phyloP scores from a whole-genome alignment of 148 eudicot genomes.

The Beta vulgaris region DNA sequence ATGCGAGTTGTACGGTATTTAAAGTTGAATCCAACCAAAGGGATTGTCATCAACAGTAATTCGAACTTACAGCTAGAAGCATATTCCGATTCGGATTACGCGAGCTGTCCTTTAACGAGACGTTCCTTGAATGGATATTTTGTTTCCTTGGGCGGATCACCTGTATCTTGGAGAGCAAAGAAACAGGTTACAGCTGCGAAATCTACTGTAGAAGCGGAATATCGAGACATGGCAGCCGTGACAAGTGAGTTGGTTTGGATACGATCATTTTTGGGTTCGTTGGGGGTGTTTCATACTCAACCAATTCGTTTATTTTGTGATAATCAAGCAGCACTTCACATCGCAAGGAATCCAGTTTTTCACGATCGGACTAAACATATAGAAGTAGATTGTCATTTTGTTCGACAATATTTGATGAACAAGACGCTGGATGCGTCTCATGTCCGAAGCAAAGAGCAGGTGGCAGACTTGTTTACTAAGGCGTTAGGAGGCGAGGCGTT shows the following conservation, averaged over 20 bases:
- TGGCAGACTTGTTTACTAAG: constrained; percentile 17
- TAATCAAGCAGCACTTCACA: too few relatives aligned
- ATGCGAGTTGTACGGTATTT: too few relatives aligned
- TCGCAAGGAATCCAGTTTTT: neutral
- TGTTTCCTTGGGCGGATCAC: constrained; percentile 11
- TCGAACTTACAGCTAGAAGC: neutral
- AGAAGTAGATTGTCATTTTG: too few relatives aligned
- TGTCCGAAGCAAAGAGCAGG: constrained; percentile 10
- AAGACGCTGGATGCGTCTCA: constrained; percentile 8
- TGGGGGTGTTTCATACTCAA: too few relatives aligned
- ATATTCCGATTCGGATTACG: neutral
- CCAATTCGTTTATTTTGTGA: too few relatives aligned
- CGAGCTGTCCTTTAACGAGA: constrained; percentile 2
- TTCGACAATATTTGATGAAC: neutral
- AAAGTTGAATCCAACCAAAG: neutral
- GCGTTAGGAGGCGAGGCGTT: neutral
- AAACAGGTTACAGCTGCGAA: neutral
- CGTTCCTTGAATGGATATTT: constrained; percentile 22
- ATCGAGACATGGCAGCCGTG: constrained; percentile 9
- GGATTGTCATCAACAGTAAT: neutral
- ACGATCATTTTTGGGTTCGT: constrained; percentile 1
- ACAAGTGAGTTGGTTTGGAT: constrained; percentile 18
- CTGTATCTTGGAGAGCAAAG: constrained; percentile 19
- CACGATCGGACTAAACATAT: neutral
- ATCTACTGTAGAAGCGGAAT: constrained; percentile 14